Evolutionary conservation across 2,329 filamentous ascomycete species (phyloP).

Genomic region (Curvularia sp.): DNA sequence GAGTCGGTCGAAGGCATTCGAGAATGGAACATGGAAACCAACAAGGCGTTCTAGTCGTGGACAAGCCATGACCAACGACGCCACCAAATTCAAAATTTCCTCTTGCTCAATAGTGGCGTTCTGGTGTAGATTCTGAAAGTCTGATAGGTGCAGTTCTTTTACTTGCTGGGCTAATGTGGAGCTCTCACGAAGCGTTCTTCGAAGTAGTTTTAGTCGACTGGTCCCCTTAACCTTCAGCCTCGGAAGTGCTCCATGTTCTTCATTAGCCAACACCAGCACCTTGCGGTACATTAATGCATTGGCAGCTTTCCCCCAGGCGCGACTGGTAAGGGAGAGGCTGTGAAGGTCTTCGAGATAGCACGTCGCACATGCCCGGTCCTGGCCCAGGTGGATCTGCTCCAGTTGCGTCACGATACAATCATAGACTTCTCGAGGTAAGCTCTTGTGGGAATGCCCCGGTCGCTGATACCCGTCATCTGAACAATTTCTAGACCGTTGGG

Average conservation of each 20-base stretch:
- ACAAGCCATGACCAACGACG: slow-evolving; percentile 66
- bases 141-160: slow-evolving; percentile 61
- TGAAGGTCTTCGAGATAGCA: slow-evolving; percentile 64
- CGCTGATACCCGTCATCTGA: slow-evolving; percentile 26
- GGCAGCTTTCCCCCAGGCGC: slow-evolving; percentile 63
- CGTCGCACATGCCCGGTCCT: slow-evolving; percentile 56
- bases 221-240: slow-evolving; percentile 57
- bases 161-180: slow-evolving; percentile 61
- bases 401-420: slow-evolving; percentile 62
- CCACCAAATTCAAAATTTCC: slow-evolving; percentile 60
- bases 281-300: slow-evolving; percentile 60
- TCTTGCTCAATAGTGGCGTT: slow-evolving; percentile 53
- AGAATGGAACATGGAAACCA: slow-evolving; percentile 62
- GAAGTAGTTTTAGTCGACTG: slow-evolving; percentile 61
- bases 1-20: slow-evolving; percentile 62
- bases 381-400: slow-evolving; percentile 52
- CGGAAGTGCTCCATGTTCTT: slow-evolving; percentile 39
- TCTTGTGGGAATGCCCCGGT: slow-evolving; percentile 52
- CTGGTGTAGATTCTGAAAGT: slow-evolving; percentile 54
- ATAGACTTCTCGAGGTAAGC: slow-evolving; percentile 62
- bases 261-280: slow-evolving; percentile 58
- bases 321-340: slow-evolving; percentile 62
- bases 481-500: slow-evolving; percentile 42
- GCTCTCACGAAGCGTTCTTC: slow-evolving; percentile 62
- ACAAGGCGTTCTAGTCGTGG: slow-evolving; percentile 63